phyloP scores from a whole-genome alignment of 108 stramenopile genomes.

The Conticribra guillardii region DNA sequence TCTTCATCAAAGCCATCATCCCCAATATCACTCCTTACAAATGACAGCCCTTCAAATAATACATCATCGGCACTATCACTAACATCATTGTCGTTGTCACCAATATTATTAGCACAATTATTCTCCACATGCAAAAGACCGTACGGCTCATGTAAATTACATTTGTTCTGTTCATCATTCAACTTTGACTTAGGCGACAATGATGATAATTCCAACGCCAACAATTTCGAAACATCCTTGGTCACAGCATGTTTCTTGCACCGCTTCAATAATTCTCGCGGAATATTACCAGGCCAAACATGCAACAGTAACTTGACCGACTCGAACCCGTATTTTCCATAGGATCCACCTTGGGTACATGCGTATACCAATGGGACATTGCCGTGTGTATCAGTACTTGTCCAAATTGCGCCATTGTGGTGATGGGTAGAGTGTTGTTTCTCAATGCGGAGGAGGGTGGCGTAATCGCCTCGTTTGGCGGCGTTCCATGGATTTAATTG shows the following conservation, averaged over 20 bases:
- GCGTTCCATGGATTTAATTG: constrained; percentile 10
- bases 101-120: too few species aligned
- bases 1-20: too few species aligned
- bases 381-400: background rate
- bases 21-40: too few species aligned
- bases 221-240: background rate
- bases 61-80: too few species aligned
- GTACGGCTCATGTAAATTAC: too few species aligned
- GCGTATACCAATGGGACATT: constrained; percentile 17
- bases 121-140: too few species aligned
- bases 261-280: constrained; percentile 4
- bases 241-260: constrained; percentile 1
- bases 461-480: constrained; percentile 13
- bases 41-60: too few species aligned
- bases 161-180: too few species aligned
- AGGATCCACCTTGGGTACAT: background rate
- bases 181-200: too few species aligned
- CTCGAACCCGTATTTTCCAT: constrained; percentile 6
- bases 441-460: constrained; percentile 2
- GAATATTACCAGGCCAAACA: constrained; percentile 17
- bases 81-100: too few species aligned
- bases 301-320: constrained; percentile 3
- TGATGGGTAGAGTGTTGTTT: background rate
- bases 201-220: too few species aligned
- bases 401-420: too few species aligned